Conservation (phyloP, 495 filamentous ascomycete genomes). For the Aspergillus diversus region DNA sequence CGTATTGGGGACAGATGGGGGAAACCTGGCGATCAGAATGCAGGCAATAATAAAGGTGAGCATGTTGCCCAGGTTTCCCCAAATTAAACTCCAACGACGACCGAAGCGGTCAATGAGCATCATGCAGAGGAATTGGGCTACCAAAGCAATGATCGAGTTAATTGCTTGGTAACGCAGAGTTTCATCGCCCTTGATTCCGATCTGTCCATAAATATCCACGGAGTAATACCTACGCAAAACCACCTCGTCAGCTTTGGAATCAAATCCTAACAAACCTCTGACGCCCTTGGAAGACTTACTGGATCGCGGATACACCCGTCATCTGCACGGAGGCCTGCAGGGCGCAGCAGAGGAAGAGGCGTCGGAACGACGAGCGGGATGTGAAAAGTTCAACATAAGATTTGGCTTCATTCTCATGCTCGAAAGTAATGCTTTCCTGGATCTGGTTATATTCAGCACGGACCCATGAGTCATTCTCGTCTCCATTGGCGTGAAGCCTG, state of each 20-base stretch:
- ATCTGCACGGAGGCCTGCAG: constrained; percentile 72
- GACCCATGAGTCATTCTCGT: constrained; percentile 48
- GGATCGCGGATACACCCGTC: constrained; percentile 74
- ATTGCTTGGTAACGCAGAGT: constrained; percentile 75
- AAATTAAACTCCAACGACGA: constrained; percentile 66
- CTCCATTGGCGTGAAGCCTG: constrained; percentile 51
- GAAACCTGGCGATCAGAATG: constrained; percentile 59
- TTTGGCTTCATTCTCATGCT: constrained; percentile 68
- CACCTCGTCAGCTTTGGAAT: neutral
- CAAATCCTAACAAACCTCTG: neutral
- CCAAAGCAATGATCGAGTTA: constrained; percentile 66
- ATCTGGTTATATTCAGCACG: constrained; percentile 48
- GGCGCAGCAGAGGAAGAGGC: constrained; percentile 67
- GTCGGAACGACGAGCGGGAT: constrained; percentile 65
- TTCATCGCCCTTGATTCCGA: constrained; percentile 65
- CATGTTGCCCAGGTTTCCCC: constrained; percentile 67
- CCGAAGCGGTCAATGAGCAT: constrained; percentile 68
- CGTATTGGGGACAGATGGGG: constrained; percentile 51
- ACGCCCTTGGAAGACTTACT: constrained; percentile 38
- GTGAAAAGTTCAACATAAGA: constrained; percentile 69
- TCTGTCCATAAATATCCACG: constrained; percentile 66
- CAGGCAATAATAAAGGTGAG: constrained; percentile 57
- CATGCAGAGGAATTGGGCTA: constrained; percentile 69
- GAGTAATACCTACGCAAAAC: constrained; percentile 60
- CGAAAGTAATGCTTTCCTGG: constrained; percentile 42